Evolutionary conservation across 805 yeast species (phyloP).

Genomic region (Saccharomycopsis synnaedendra): DNA sequence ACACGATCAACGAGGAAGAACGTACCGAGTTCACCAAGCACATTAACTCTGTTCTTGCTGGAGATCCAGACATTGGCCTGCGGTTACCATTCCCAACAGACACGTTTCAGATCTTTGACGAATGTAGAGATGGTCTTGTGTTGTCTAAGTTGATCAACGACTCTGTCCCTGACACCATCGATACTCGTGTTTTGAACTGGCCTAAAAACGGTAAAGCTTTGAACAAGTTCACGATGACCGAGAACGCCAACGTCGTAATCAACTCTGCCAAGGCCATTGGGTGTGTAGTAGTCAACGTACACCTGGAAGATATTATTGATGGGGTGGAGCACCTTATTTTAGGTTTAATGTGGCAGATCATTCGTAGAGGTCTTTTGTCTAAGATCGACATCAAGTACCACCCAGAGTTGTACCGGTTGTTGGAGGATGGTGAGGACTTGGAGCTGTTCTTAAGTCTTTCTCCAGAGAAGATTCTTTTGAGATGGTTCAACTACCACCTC

Average conservation of each 20-base stretch:
- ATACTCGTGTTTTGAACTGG: constrained; percentile 88
- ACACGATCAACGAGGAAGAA: constrained; percentile 95
- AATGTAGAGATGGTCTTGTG: constrained; percentile 90
- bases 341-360: constrained; percentile 95
- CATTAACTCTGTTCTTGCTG: constrained; percentile 83
- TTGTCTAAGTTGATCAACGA: constrained; percentile 90
- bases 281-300: constrained; percentile 95
- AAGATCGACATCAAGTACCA: constrained; percentile 94
- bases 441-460: constrained; percentile 95
- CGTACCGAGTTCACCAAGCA: constrained; percentile 92
- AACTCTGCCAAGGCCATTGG: constrained; percentile 99
- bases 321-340: constrained; percentile 88
- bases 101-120: constrained; percentile 91
- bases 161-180: constrained; percentile 96
- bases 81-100: constrained; percentile 89
- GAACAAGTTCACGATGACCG: constrained; percentile 91
- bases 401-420: constrained; percentile 88
- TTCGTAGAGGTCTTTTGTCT: constrained; percentile 87
- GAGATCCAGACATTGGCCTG: constrained; percentile 74
- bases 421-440: constrained; percentile 93
- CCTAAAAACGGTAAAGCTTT: constrained; percentile 73
- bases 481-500: constrained; percentile 97
- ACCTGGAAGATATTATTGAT: constrained; percentile 88
- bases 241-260: constrained; percentile 94
- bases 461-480: constrained; percentile 90